Conservation (phyloP, 306 rosid species). For the cucumber (Cucumis sativus) region Cucumber_9930_V3 NC_026660.2:17741501-17742000, state of each 20-base stretch:
- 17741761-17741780: constrained; percentile 1
- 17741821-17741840: constrained; percentile 87
- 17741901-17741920: constrained; percentile 71
- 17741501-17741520: neutral
- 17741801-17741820: constrained; percentile 90
- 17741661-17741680: constrained; percentile 31
- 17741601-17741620: constrained; percentile 89
- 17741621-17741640: constrained; percentile 76
- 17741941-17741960: constrained; percentile 93
- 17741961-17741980: constrained; percentile 76
- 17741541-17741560: constrained; percentile 89
- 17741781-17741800: neutral
- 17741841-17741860: constrained; percentile 90
- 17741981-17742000: constrained; percentile 66
- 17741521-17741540: constrained; percentile 7
- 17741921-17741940: constrained; percentile 90
- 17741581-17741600: constrained; percentile 70
- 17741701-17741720: neutral
- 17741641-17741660: constrained; percentile 90
- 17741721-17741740: neutral
- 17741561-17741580: constrained; percentile 76
- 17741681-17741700: neutral
- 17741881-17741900: constrained; percentile 77
- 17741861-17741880: constrained; percentile 61
- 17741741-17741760: neutral